Evolutionary conservation across 345 rosid genomes (phyloP).

Genomic region (Garcia nutans): DNA sequence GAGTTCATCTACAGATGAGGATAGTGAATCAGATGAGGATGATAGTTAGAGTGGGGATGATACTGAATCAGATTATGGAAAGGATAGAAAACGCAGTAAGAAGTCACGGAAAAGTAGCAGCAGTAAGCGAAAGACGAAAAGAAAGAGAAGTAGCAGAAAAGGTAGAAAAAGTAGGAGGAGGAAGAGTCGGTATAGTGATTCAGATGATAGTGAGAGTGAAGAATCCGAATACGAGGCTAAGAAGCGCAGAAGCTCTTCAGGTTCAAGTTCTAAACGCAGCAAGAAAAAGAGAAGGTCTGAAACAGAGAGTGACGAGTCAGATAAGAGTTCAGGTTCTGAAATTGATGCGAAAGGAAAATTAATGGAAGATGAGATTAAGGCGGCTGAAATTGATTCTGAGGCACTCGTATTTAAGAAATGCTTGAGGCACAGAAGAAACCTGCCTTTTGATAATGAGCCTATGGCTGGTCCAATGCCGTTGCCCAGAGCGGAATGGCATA

Average conservation of each 20-base stretch:
- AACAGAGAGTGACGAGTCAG: constrained; percentile 35
- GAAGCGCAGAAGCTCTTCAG: constrained; percentile 36
- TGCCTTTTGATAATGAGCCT: constrained; percentile 56
- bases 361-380: constrained; percentile 42
- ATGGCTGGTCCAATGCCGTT: constrained; percentile 88
- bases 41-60: constrained; percentile 49
- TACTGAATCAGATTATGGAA: constrained; percentile 45
- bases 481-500: constrained; percentile 93
- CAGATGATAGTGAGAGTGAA: constrained; percentile 26
- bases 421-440: constrained; percentile 81
- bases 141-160: constrained; percentile 23
- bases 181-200: constrained; percentile 23
- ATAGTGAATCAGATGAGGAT: constrained; percentile 46
- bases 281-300: constrained; percentile 43
- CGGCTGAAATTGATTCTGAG: constrained; percentile 62
- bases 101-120: constrained; percentile 31
- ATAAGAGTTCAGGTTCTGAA: constrained; percentile 40
- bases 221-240: constrained; percentile 31
- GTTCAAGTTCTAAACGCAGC: constrained; percentile 31
- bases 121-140: constrained; percentile 35
- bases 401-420: constrained; percentile 66
- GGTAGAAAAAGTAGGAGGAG: constrained; percentile 27
- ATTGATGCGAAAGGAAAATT: constrained; percentile 31
- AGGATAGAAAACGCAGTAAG: constrained; percentile 32
- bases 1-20: constrained; percentile 22